These are phyloP conservation scores for Syncephalastrum racemosum DNA, from an alignment of 371 early-diverging fungal species.

Conservation along the genomic window DNA sequence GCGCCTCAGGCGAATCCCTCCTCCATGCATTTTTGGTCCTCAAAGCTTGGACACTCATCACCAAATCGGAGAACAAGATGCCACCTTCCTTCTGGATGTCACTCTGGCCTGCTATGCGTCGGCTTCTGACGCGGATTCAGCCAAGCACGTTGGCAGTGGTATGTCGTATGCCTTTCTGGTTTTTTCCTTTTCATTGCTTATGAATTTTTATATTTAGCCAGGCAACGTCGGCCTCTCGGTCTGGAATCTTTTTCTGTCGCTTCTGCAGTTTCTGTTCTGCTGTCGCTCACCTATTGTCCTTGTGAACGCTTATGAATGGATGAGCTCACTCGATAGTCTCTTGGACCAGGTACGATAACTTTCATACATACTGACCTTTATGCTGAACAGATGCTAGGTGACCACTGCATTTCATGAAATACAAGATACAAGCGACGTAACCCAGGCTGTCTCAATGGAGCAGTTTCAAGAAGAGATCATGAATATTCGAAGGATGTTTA, in stretches of 20 bases:
- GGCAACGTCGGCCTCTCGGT: slow-evolving; percentile 39
- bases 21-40: slow-evolving; percentile 38
- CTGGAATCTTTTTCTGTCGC: slow-evolving; percentile 48
- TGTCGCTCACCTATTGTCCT: slow-evolving; percentile 39
- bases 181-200: neutral
- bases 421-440: slow-evolving; percentile 10
- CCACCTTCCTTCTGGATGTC: slow-evolving; percentile 37
- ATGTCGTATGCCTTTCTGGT: slow-evolving; percentile 4
- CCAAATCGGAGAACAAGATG: slow-evolving; percentile 4
- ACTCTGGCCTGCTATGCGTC: slow-evolving; percentile 38
- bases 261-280: slow-evolving; percentile 44
- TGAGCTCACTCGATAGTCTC: slow-evolving; percentile 32
- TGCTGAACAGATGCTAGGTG: neutral
- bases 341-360: slow-evolving; percentile 22
- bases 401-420: slow-evolving; percentile 4
- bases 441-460: slow-evolving; percentile 15
- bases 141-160: slow-evolving; percentile 26
- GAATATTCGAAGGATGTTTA: slow-evolving; percentile 43
- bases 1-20: slow-evolving; percentile 39
- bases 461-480: slow-evolving; percentile 28
- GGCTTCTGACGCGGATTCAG: slow-evolving; percentile 32
- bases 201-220: slow-evolving; percentile 15
- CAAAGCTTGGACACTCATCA: slow-evolving; percentile 40
- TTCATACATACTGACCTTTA: too few relatives aligned
- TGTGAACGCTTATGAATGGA: slow-evolving; percentile 52